Conservation (phyloP, 768 basidiomycete species). For the Suillus placidus region DNA sequence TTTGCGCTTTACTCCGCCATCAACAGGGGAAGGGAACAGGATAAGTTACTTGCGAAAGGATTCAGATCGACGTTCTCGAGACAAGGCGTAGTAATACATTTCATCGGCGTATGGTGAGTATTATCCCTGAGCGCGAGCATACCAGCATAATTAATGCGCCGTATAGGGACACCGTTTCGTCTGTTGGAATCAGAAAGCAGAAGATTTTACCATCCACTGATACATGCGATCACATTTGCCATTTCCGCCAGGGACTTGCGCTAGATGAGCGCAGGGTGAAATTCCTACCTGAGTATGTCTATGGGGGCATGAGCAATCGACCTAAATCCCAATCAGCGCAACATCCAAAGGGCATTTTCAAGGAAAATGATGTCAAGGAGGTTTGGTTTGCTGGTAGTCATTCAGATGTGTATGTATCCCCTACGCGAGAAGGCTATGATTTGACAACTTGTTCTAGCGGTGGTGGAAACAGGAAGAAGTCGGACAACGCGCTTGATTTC, state of each 20-base stretch:
- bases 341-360: background rate
- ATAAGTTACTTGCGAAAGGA: conserved; percentile 24
- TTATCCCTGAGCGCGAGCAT: background rate
- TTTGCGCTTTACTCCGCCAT: conserved; percentile 41
- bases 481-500: conserved; percentile 20
- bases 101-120: conserved; percentile 47
- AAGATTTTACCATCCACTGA: conserved; percentile 37
- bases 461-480: conserved; percentile 30
- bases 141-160: background rate
- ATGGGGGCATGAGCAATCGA: conserved; percentile 24
- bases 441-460: conserved; percentile 23
- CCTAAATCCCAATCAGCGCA: conserved; percentile 1
- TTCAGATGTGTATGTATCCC: conserved; percentile 38
- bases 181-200: conserved; percentile 40
- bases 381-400: conserved; percentile 48
- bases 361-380: conserved; percentile 36
- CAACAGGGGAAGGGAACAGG: conserved; percentile 17
- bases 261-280: conserved; percentile 51
- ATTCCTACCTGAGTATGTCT: conserved; percentile 47
- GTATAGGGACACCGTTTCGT: conserved; percentile 51
- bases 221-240: conserved; percentile 38
- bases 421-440: background rate
- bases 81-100: conserved; percentile 40
- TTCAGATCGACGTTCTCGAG: conserved; percentile 43
- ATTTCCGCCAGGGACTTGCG: conserved; percentile 50